Evolutionary conservation across 768 basidiomycete genomes (phyloP).

Genomic region (Trametes coccinea): DNA sequence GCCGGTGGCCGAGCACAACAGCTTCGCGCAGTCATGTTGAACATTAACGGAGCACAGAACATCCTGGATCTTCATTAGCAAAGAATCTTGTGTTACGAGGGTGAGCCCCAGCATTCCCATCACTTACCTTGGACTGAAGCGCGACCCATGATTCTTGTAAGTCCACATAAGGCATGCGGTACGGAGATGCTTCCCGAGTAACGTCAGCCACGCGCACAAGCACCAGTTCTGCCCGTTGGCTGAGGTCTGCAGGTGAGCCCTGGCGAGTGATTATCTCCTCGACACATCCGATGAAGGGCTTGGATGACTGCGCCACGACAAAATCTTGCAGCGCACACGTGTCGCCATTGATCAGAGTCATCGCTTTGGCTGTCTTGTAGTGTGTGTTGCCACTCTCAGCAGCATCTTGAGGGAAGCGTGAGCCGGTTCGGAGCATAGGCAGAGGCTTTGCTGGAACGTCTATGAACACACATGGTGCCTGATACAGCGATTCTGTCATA

Average conservation of each 20-base stretch:
- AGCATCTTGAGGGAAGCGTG: neutral
- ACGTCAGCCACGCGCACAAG: neutral
- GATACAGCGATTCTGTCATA: neutral
- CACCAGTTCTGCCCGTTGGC: neutral
- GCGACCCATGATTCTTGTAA: neutral
- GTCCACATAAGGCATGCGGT: neutral
- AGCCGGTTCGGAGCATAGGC: neutral
- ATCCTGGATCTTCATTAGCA: too few relatives aligned
- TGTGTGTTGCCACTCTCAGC: neutral
- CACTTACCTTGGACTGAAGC: neutral
- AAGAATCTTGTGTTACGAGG: too few relatives aligned
- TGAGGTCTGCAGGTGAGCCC: neutral
- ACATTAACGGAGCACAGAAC: neutral
- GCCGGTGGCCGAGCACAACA: neutral
- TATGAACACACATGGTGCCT: neutral
- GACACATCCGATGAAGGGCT: neutral
- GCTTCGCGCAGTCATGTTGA: neutral
- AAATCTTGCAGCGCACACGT: neutral
- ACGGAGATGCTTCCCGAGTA: neutral
- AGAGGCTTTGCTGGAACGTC: neutral
- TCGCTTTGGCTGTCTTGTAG: neutral
- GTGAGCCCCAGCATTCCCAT: too few relatives aligned
- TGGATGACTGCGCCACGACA: neutral
- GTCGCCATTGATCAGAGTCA: neutral
- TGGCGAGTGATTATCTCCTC: neutral